These are phyloP conservation scores for Chaetomium tenue DNA, from an alignment of 495 filamentous ascomycete genomes.

Conservation along the genomic window DNA sequence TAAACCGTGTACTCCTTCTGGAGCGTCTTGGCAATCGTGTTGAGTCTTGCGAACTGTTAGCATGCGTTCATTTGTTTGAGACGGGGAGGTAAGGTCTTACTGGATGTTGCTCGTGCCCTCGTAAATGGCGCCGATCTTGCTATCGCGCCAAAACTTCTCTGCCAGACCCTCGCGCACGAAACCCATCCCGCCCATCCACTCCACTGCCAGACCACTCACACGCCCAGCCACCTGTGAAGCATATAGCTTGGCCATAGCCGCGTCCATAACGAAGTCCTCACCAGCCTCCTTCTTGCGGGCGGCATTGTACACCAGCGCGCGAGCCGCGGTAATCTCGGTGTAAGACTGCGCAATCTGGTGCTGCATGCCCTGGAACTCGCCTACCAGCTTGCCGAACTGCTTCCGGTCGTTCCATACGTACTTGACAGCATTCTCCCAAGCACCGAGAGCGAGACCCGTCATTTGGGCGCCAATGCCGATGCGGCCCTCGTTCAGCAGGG, in stretches of 20 bases:
- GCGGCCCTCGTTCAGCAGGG: constrained; percentile 92
- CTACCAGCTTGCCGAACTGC: constrained; percentile 91
- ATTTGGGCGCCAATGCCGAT: constrained; percentile 99
- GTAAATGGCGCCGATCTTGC: constrained; percentile 98
- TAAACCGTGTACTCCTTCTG: constrained; percentile 82
- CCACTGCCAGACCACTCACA: constrained; percentile 81
- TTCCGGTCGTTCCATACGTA: constrained; percentile 92
- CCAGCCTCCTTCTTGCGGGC: constrained; percentile 98
- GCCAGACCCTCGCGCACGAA: constrained; percentile 96
- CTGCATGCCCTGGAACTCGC: constrained; percentile 98
- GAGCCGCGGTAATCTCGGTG: constrained; percentile 86
- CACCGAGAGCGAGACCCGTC: constrained; percentile 93
- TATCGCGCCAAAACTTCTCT: constrained; percentile 97
- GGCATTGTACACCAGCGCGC: constrained; percentile 93
- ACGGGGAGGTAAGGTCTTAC: constrained; percentile 39
- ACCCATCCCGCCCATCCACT: constrained; percentile 99
- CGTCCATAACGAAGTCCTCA: constrained; percentile 89
- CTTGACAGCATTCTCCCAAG: constrained; percentile 92
- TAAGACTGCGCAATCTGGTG: constrained; percentile 97
- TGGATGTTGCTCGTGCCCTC: constrained; percentile 80
- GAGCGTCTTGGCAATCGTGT: constrained; percentile 89
- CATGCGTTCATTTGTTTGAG: background rate
- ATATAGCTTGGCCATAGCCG: constrained; percentile 97
- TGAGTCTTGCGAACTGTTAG: constrained; percentile 55
- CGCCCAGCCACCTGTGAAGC: constrained; percentile 88